Conservation (phyloP, 2,329 filamentous ascomycete species). For the Pyricularia grisea region DNA sequence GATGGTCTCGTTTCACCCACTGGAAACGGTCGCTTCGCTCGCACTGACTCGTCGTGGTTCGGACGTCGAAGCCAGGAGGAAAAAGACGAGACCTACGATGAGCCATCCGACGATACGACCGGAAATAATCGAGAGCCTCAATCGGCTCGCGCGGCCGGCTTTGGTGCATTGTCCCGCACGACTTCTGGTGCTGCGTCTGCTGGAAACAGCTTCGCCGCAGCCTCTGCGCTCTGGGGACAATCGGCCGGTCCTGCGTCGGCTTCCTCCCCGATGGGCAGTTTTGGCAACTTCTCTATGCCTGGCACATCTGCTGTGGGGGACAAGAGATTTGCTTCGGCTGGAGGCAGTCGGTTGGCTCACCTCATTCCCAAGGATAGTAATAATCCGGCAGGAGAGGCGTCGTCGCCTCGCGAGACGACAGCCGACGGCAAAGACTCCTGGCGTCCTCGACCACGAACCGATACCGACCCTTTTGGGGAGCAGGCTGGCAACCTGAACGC, state of each 20-base stretch:
- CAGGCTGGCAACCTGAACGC: slow-evolving; percentile 43
- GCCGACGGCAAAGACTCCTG: slow-evolving; percentile 34
- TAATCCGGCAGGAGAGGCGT: slow-evolving; percentile 40
- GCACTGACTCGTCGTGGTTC: slow-evolving; percentile 54
- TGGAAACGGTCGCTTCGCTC: slow-evolving; percentile 44
- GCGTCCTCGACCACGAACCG: slow-evolving; percentile 54
- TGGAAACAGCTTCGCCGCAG: slow-evolving; percentile 33
- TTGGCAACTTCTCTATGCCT: slow-evolving; percentile 78
- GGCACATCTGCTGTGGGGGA: slow-evolving; percentile 47
- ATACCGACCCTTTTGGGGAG: slow-evolving; percentile 66
- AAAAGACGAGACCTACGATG: slow-evolving; percentile 43
- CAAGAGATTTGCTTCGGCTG: slow-evolving; percentile 62
- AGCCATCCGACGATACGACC: slow-evolving; percentile 37
- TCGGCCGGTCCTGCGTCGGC: slow-evolving; percentile 46
- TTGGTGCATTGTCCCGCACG: slow-evolving; percentile 41
- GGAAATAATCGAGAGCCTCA: slow-evolving; percentile 11
- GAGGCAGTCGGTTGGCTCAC: slow-evolving; percentile 79
- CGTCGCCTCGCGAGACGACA: slow-evolving; percentile 38
- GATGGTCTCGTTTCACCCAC: slow-evolving; percentile 51
- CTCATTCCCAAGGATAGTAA: slow-evolving; percentile 67
- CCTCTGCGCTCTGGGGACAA: slow-evolving; percentile 34
- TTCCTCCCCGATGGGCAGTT: slow-evolving; percentile 69
- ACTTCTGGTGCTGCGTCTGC: slow-evolving; percentile 30
- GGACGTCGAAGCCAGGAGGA: slow-evolving; percentile 42
- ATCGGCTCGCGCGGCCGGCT: slow-evolving; percentile 22